Base-by-base conservation (phyloP, 148 eudicot species). In the Pharnaceum exiguum region DNA sequence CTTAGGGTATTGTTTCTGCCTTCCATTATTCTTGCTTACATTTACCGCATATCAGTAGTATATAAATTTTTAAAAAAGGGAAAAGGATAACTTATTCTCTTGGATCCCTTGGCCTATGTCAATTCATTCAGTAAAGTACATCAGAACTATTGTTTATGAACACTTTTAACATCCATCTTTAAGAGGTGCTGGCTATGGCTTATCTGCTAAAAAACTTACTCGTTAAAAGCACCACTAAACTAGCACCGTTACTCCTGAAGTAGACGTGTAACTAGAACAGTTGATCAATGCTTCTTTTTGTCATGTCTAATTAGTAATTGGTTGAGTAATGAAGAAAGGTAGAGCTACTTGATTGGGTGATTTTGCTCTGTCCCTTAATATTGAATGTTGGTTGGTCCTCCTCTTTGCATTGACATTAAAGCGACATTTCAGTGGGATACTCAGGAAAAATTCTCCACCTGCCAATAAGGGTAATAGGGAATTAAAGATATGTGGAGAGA, bases 1-100 rank as follows among this genome's bases (percentile, higher is more conserved):
- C 63, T 82, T 12, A 65, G 51, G 87, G 87, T 79, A 71, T 53
- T 28, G 0, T 33, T 53, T 40, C 13, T 60, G 50, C n/a, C 46
- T 25, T 45, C 22, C 46, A 7, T n/a, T n/a, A n/a, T n/a, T n/a
- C n/a, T n/a, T n/a, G n/a, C n/a, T n/a, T n/a, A n/a, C n/a, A n/a
- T n/a, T n/a, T n/a, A n/a, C n/a, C n/a, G n/a, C n/a, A n/a, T n/a
- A n/a, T n/a, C n/a, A n/a, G n/a, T n/a, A n/a, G n/a, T n/a, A n/a
- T n/a, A n/a, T n/a, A n/a, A n/a, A n/a, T n/a, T n/a, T n/a, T n/a
- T n/a, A n/a, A n/a, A n/a, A n/a, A n/a, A n/a, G n/a, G n/a, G n/a
- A n/a, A n/a, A n/a, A n/a, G n/a, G n/a, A n/a, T n/a, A n/a, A n/a
- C n/a, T n/a, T n/a, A n/a, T n/a, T n/a, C n/a, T n/a, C n/a, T n/a